A percentile compares a stretch with the other conserved stretches of the same genome.
Evolutionary conservation across 208 protist genomes (phyloP).

Genomic region (Porcisia deanei): DNA sequence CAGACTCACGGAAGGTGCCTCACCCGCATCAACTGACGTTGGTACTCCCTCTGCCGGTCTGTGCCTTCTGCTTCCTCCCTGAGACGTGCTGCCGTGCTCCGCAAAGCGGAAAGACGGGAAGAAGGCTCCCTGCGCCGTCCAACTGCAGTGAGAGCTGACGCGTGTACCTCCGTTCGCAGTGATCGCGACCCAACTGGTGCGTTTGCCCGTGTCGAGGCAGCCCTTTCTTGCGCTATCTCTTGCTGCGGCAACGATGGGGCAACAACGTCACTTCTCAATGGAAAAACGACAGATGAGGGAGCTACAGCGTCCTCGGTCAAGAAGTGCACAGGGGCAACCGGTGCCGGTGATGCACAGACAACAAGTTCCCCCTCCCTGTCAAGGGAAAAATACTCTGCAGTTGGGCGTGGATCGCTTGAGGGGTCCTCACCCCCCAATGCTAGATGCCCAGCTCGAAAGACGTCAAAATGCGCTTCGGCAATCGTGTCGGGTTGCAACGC

Average conservation of each 20-base stretch:
- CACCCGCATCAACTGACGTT: constrained; percentile 7
- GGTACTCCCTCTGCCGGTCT: constrained; percentile 22
- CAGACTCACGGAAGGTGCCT: constrained; percentile 3
- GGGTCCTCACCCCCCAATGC: background rate
- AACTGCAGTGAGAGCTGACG: background rate
- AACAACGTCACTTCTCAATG: background rate
- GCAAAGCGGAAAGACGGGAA: constrained; percentile 38
- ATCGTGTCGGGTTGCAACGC: constrained; percentile 37
- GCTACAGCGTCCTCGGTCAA: constrained; percentile 3
- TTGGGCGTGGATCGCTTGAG: background rate
- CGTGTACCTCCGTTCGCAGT: constrained; percentile 18
- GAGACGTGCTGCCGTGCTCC: constrained; percentile 31
- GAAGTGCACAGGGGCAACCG: background rate
- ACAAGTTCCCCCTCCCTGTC: constrained; percentile 56
- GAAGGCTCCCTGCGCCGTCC: constrained; percentile 3
- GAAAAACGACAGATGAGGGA: background rate
- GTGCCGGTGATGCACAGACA: constrained; percentile 20
- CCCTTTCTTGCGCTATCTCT: background rate
- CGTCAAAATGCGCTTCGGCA: constrained; percentile 30
- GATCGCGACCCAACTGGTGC: background rate
- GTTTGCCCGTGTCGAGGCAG: background rate
- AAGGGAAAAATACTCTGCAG: constrained; percentile 50
- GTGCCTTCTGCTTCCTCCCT: constrained; percentile 64
- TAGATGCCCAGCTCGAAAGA: constrained; percentile 26
- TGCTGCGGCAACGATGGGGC: background rate